These are phyloP conservation scores for Boletus rufocinnamomeus DNA, from an alignment of 768 basidiomycete species.

Conservation along the genomic window DNA sequence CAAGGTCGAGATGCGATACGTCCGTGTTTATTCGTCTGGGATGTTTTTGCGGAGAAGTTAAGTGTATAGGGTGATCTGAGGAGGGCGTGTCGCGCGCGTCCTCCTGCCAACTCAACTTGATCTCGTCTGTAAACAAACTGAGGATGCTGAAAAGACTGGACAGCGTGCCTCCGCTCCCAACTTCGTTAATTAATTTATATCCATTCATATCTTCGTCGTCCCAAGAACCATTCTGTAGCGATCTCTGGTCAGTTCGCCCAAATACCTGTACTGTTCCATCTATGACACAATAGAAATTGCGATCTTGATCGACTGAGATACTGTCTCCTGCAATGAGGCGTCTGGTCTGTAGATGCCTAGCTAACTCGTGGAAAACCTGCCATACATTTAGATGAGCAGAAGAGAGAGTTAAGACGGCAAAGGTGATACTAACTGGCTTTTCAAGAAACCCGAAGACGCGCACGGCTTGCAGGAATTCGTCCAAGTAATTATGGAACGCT, in stretches of 20 bases:
- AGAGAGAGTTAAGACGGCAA: background rate
- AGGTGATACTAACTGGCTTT: conserved; percentile 70
- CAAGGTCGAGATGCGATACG: conserved; percentile 59
- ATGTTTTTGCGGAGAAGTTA: conserved; percentile 30
- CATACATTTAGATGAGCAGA: background rate
- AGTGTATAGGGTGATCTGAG: conserved; percentile 25
- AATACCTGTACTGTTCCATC: conserved; percentile 97
- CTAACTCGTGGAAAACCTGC: conserved; percentile 95
- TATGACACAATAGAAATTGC: conserved; percentile 96
- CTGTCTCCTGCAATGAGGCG: conserved; percentile 96
- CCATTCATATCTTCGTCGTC: conserved; percentile 91
- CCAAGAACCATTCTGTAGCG: conserved; percentile 59
- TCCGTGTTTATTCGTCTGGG: conserved; percentile 58
- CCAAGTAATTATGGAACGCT: conserved; percentile 93
- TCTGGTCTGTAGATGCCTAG: conserved; percentile 92
- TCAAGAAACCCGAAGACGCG: conserved; percentile 96
- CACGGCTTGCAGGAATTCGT: conserved; percentile 95
- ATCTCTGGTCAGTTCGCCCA: conserved; percentile 63
- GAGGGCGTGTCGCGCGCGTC: conserved; percentile 37
- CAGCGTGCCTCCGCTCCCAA: conserved; percentile 91
- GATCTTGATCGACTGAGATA: conserved; percentile 85
- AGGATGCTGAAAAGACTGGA: conserved; percentile 97
- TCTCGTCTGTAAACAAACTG: conserved; percentile 93
- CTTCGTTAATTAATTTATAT: conserved; percentile 95
- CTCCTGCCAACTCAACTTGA: conserved; percentile 91